Evolutionary conservation across 306 rosid genomes (phyloP).

Genomic region (Dalbergia oliveri): DNA sequence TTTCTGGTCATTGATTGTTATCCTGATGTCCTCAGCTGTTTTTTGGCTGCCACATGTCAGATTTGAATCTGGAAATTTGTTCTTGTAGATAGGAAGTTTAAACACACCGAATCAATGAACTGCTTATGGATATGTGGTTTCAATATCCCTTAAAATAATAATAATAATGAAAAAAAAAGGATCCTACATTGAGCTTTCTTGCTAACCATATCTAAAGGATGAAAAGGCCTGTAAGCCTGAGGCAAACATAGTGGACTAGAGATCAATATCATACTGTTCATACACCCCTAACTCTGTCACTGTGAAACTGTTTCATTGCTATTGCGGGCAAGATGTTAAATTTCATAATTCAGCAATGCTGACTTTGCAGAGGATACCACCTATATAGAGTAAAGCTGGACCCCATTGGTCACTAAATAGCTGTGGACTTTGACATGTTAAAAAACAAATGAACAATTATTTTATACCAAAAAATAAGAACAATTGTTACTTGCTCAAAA

Average conservation of each 20-base stretch:
- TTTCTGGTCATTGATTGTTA: conserved; percentile 9
- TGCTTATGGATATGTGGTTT: conserved; percentile 18
- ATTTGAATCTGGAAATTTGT: conserved; percentile 1
- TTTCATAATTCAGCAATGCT: no score
- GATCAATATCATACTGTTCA: no score
- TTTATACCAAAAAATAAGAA: neutral
- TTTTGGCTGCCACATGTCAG: conserved; percentile 8
- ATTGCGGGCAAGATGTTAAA: no score
- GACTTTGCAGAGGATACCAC: no score
- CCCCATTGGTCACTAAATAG: neutral
- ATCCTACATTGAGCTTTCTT: no score
- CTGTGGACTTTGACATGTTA: conserved; percentile 1
- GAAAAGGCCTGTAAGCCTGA: no score
- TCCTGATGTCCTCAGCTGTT: neutral
- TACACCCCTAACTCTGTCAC: no score
- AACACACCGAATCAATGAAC: conserved; percentile 25
- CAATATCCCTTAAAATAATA: conserved; percentile 18
- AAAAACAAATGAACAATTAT: neutral
- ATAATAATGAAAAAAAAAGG: neutral
- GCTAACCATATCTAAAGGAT: no score
- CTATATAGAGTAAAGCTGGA: neutral
- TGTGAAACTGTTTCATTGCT: no score
- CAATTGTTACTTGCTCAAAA: neutral
- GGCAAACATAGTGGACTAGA: no score
- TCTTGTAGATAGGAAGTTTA: conserved; percentile 30